Evolutionary conservation across 2,329 filamentous ascomycete species (phyloP), one percentile per base, ranked within the genome.

Genomic region (Seiridium cupressi): DNA sequence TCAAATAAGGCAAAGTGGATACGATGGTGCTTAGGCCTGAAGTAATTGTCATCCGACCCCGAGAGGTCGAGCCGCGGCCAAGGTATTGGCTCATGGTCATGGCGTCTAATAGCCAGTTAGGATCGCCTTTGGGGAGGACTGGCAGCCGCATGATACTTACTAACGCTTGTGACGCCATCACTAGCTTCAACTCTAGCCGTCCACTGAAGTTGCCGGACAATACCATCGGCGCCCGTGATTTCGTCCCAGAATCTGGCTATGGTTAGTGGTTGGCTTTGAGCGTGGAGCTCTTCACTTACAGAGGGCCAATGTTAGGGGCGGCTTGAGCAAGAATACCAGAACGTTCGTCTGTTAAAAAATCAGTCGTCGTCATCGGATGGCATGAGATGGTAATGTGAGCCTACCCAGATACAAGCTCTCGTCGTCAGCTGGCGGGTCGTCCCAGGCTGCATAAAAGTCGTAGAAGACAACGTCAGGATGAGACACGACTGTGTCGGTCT

Each of bases 361-460:
- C 51, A 69, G 66, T 53, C 6, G 5, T 26, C 26, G 9, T 10
- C 18, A n/a, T 54, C 10, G 13, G 13, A 32, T 40, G 18, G 8
- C 9, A 5, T n/a, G 11, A 3, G 42, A 44, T 26, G 40, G 42
- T 5, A n/a, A n/a, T 5, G 18, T 26, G 55, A 49, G 64, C 74
- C 70, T 70, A 75, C 71, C 75, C 34, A 84, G 76, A 62, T 85
- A 85, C 31, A 67, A 65, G 36, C 69, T 61, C 63, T 74, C 72
- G 66, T 85, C 82, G 0, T 71, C 67, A 5, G 65, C 65, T 61
- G 77, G 80, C 7, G 81, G 81, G 47, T 73, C 75, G 63, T 81
- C 72, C 66, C 80, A 91, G 3, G 87, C 87, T 60, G 77, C 78
- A 70, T 88, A 89, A 69, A 89, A 89, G 74, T 90, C 84, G 68